phyloP scores from a whole-genome alignment of 805 yeast genomes.

The Pichia phayaonensis region DNA sequence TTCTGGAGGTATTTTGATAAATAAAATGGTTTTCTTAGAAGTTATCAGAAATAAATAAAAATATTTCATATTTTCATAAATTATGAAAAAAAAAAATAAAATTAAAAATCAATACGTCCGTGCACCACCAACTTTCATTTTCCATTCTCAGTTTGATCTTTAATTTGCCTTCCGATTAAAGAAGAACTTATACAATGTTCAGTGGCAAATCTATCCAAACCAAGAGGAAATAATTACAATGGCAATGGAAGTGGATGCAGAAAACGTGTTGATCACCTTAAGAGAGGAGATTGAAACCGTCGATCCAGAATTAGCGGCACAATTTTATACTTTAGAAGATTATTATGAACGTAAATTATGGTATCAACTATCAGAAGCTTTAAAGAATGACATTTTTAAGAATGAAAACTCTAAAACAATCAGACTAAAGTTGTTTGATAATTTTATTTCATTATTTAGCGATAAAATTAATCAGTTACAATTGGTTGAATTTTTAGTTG shows the following conservation, averaged over 20 bases:
- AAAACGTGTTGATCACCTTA: slow-evolving; percentile 47
- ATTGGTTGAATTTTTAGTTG: slow-evolving; percentile 65
- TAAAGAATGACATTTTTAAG: slow-evolving; percentile 52
- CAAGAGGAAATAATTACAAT: neutral
- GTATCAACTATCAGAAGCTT: slow-evolving; percentile 80
- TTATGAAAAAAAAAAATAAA: neutral
- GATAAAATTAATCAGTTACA: slow-evolving; percentile 72
- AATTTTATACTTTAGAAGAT: slow-evolving; percentile 70
- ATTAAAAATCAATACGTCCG: neutral
- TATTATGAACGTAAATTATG: slow-evolving; percentile 83
- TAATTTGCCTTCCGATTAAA: neutral
- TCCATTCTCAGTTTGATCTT: neutral
- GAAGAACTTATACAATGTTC: neutral
- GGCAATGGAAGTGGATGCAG: slow-evolving; percentile 29
- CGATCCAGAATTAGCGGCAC: slow-evolving; percentile 44
- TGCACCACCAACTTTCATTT: neutral
- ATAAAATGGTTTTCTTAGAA: neutral
- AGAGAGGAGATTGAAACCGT: slow-evolving; percentile 55
- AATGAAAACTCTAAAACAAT: slow-evolving; percentile 44
- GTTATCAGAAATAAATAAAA: too few species aligned
- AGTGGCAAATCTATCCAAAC: neutral
- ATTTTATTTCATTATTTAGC: slow-evolving; percentile 60
- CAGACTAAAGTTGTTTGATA: slow-evolving; percentile 60
- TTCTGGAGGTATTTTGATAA: neutral
- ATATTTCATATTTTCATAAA: neutral